Evolutionary conservation across 345 rosid genomes (phyloP), one percentile per base, ranked within the genome.

Genomic region (Moringa oleifera): DNA sequence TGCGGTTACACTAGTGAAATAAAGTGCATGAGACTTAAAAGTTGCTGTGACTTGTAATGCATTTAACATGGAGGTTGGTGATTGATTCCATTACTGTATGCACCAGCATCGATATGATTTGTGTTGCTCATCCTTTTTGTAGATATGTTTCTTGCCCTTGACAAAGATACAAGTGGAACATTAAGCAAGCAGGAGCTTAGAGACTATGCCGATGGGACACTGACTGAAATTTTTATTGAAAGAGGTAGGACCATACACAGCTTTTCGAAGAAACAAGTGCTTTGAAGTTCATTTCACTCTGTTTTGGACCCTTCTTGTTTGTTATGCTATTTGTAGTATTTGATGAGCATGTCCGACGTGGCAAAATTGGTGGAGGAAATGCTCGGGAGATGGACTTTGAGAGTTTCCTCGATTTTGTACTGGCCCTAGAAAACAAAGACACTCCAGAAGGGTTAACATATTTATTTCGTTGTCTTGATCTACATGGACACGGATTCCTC

Each of bases 141-240:
- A 94, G 99, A 94, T 70, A 88, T 94, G 95, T 90, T 83, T 74
- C 85, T 94, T 69, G 96, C 95, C 63, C 97, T 94, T 25, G 97
- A 94, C 78, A 94, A 88, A 72, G 97, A 90, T 85, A 78, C 74
- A 77, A 90, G 86, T 72, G 97, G 96, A 64, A 78, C 99, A 15
- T 75, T 91, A 76, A 79, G 96, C 84, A 95, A 95, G 83, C 96
- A 82, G 75, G 97, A 95, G 79, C 96, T 95, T 64, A 81, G 71
- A 74, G 97, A 95, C 71, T 95, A 95, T 75, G 97, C 97, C 0
- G 99, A 95, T 68, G 96, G 99, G 55, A 87, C 99, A 21, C 76
- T 95, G 59, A 95, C 97, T 20, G 96, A 87, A 58, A 95, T 95
- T 63, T 95, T 89, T 72, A 75, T 94, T 36, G 99, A 94, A 78